Evolutionary conservation across 2,329 filamentous ascomycete species (phyloP).

Genomic region (Orbilia brochopaga): DNA sequence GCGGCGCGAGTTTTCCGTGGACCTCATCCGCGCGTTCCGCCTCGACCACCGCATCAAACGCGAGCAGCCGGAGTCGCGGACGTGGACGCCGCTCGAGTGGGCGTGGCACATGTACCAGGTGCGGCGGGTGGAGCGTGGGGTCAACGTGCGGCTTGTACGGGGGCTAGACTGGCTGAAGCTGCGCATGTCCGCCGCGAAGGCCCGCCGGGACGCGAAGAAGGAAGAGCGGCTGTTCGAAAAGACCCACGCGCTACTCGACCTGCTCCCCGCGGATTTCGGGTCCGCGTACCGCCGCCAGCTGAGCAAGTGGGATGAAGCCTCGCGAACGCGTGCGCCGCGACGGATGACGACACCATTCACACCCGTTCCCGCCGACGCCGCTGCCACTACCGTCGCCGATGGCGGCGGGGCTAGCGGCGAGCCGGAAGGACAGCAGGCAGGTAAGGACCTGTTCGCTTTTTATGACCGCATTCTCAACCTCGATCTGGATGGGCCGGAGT

Average conservation of each 20-base stretch:
- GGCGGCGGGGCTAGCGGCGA: not conserved
- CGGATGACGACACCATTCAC: no score
- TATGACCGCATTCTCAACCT: conserved; percentile 41
- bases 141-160: not conserved
- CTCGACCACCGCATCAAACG: conserved; percentile 18
- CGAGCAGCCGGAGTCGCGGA: conserved; percentile 16
- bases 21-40: conserved; percentile 15
- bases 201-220: no score
- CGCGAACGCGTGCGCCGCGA: no score
- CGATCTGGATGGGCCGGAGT: conserved; percentile 27
- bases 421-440: conserved; percentile 23
- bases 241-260: no score
- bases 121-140: conserved; percentile 4
- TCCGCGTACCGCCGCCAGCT: no score
- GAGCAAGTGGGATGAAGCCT: no score
- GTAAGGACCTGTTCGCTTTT: conserved; percentile 46
- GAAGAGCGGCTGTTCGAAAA: no score
- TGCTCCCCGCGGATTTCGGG: no score
- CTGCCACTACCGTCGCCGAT: not conserved
- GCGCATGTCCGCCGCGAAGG: not conserved
- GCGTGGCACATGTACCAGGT: conserved; percentile 44
- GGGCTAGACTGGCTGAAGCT: not conserved
- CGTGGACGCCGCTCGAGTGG: conserved; percentile 40
- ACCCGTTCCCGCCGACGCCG: not conserved
- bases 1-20: conserved; percentile 19